Evolutionary conservation across 257 asterid genomes (phyloP), one percentile per base, ranked within the genome.

Genomic region (Solanum corneliomulleri): DNA sequence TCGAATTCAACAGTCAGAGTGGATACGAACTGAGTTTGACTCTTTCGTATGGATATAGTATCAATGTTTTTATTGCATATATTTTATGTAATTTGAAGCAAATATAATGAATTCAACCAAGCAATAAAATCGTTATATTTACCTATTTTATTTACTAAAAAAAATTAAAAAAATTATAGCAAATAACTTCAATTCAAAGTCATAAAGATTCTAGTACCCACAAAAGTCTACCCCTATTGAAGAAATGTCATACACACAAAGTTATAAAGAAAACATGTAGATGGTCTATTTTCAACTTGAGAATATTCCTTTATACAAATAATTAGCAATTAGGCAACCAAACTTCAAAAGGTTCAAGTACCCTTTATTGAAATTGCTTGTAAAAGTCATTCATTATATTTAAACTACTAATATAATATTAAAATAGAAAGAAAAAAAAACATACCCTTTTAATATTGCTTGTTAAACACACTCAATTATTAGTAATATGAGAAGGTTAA

Each of bases 271-370:
- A 16, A 47, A 18, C 18, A 80, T 47, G 2, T 3, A 29, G 25
- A 27, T 11, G 18, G 20, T 80, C 29, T 35, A 47, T 80, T 78
- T 72, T 78, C 84, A 44, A 78, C 5, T 18, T 88, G 86, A 90
- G 88, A 92, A 90, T 88, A 93, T 89, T 93, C 92, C 91, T 86
- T 13, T 13, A 39, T 29, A 25, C 85, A 90, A 71, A 86, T 29
- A 39, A 76, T 86, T 85, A 85, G 92, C 35, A 44, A 76, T 87
- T 87, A 86, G 92, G 91, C 82, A 74, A 90, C 93, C 93, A 91
- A 81, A 81, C 66, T 87, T 86, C 89, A 86, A 85, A 92, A 90
- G 87, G 89, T 89, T 86, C 66, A 64, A 91, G 83, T 56, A 72
- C 86, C 66, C 89, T 86, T 87, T 68, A 49, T 85, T 89, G 90